Evolutionary conservation across 306 rosid genomes (phyloP).

Genomic region (Styphnolobium japonicum): DNA sequence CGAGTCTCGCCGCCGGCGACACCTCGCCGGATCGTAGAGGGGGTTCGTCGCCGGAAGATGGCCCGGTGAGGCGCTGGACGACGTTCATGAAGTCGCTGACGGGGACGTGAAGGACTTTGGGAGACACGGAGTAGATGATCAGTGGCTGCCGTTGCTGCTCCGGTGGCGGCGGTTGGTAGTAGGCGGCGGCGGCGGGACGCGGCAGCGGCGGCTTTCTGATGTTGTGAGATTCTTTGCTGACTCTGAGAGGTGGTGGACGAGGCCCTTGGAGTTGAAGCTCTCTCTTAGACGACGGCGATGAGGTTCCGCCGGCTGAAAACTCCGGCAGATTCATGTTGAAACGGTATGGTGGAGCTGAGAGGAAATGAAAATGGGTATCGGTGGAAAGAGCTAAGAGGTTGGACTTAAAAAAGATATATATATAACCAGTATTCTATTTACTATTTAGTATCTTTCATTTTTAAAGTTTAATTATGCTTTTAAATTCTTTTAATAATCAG

Average conservation of each 20-base stretch:
- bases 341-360: background rate
- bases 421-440: too few species aligned
- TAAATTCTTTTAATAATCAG: too few species aligned
- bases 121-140: slow-evolving; percentile 87
- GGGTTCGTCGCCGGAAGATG: slow-evolving; percentile 35
- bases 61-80: slow-evolving; percentile 93
- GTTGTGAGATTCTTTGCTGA: slow-evolving; percentile 73
- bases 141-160: slow-evolving; percentile 46
- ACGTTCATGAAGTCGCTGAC: slow-evolving; percentile 75
- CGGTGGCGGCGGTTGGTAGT: background rate
- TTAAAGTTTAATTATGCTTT: too few species aligned
- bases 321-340: slow-evolving; percentile 51
- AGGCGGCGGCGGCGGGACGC: slow-evolving; percentile 7
- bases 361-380: background rate
- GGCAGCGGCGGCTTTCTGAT: slow-evolving; percentile 75
- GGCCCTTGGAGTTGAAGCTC: slow-evolving; percentile 77
- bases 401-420: background rate
- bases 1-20: slow-evolving; percentile 91
- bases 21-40: slow-evolving; percentile 47
- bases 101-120: slow-evolving; percentile 64
- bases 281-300: slow-evolving; percentile 43
- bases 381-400: background rate
- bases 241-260: slow-evolving; percentile 74
- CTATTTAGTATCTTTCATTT: too few species aligned
- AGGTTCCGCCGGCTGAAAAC: slow-evolving; percentile 18